These are phyloP conservation scores for Raddia distichophylla DNA, from an alignment of 176 grass and related monocot genomes.

Conservation along the genomic window DNA sequence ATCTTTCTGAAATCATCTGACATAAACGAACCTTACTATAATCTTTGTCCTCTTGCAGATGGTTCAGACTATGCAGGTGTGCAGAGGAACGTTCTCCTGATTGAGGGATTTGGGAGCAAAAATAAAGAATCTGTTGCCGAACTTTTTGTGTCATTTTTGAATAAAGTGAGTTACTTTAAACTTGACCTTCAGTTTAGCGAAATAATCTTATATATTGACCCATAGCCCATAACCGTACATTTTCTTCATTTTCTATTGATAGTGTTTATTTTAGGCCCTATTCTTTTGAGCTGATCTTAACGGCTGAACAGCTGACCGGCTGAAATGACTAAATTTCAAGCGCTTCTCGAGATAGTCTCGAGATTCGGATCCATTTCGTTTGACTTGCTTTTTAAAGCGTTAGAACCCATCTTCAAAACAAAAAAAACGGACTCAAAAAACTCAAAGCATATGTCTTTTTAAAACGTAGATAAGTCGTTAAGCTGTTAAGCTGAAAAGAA, in stretches of 20 bases:
- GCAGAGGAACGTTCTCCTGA: slow-evolving; percentile 43
- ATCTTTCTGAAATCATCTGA: slow-evolving; percentile 16
- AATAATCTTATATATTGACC: neutral
- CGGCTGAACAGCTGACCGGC: no score
- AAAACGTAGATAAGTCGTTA: no score
- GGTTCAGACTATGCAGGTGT: slow-evolving; percentile 64
- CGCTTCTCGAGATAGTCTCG: no score
- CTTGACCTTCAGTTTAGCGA: slow-evolving; percentile 33
- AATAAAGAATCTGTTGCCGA: slow-evolving; percentile 89
- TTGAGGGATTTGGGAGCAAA: slow-evolving; percentile 68
- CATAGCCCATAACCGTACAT: slow-evolving; percentile 6
- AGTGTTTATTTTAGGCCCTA: neutral
- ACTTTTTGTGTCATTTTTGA: slow-evolving; percentile 80
- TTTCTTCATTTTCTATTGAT: slow-evolving; percentile 23
- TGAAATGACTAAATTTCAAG: no score
- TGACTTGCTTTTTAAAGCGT: no score
- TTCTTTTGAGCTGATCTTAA: no score
- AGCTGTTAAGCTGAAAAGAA: no score
- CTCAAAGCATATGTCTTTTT: no score
- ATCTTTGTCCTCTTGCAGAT: slow-evolving; percentile 48
- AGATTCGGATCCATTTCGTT: no score
- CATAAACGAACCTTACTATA: slow-evolving; percentile 25
- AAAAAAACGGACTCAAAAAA: no score
- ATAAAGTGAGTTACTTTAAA: slow-evolving; percentile 65
- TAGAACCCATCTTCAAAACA: no score